These are phyloP conservation scores for Alternaria arbusti DNA, from an alignment of 2,329 filamentous ascomycete species.

Conservation along the genomic window DNA sequence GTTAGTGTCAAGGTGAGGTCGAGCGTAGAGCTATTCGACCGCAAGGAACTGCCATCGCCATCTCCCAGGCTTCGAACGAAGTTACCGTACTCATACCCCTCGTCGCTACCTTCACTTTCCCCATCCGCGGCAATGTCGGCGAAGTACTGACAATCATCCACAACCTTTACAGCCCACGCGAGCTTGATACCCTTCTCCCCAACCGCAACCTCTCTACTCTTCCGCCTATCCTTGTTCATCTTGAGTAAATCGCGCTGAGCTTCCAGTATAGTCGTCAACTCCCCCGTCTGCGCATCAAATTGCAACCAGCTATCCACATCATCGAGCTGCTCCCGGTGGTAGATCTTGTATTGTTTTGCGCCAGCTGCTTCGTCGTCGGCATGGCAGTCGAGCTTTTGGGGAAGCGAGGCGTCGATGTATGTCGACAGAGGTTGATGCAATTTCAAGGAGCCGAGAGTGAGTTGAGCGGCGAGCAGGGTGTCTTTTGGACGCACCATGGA, in stretches of 20 bases:
- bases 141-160: conserved; percentile 14
- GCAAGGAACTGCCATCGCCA: not conserved
- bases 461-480: not conserved
- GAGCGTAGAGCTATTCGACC: not conserved
- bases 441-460: not conserved
- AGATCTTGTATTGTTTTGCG: conserved; percentile 7
- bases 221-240: conserved; percentile 10
- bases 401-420: not conserved
- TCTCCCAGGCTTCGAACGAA: not conserved
- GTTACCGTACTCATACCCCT: conserved; percentile 10
- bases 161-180: conserved; percentile 24
- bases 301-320: conserved; percentile 16
- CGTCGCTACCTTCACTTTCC: conserved; percentile 5
- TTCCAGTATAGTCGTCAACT: conserved; percentile 17
- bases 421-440: not conserved
- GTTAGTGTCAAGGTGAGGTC: not conserved
- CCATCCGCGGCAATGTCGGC: not conserved
- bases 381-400: not conserved
- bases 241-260: conserved; percentile 18
- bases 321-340: not conserved
- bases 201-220: conserved; percentile 4
- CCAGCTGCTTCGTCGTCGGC: conserved; percentile 7
- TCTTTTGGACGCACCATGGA: conserved; percentile 14
- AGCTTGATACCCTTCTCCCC: not conserved
- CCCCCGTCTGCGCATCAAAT: conserved; percentile 1